A percentile compares a stretch with the other conserved stretches of the same genome.
Conservation (phyloP, 1,284 basidiomycete genomes). For the Boletus austroedulis region DNA sequence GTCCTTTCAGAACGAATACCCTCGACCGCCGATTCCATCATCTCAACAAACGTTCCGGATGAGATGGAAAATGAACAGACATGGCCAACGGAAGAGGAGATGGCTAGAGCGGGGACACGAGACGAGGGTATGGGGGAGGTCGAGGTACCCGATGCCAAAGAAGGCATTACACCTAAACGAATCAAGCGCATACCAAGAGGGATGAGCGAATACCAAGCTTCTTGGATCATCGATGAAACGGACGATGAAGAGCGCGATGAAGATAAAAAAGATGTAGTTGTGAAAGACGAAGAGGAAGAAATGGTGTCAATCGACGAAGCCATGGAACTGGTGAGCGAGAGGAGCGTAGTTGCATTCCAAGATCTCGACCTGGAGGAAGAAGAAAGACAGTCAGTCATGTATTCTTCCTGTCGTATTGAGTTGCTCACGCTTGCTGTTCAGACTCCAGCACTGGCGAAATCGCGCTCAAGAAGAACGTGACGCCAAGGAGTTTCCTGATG, state of each 20-base stretch:
- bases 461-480: slow-evolving; percentile 71
- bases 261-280: slow-evolving; percentile 43
- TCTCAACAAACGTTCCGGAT: slow-evolving; percentile 86
- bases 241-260: slow-evolving; percentile 60
- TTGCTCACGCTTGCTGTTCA: slow-evolving; percentile 31
- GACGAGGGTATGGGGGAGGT: slow-evolving; percentile 29
- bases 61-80: slow-evolving; percentile 94
- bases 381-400: slow-evolving; percentile 64
- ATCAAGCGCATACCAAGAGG: slow-evolving; percentile 82
- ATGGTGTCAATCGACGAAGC: slow-evolving; percentile 45
- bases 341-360: slow-evolving; percentile 58
- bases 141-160: slow-evolving; percentile 58
- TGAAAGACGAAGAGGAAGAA: slow-evolving; percentile 41
- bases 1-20: slow-evolving; percentile 58
- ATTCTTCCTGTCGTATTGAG: slow-evolving; percentile 1
- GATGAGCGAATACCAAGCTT: slow-evolving; percentile 90
- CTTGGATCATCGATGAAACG: slow-evolving; percentile 87
- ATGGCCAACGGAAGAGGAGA: slow-evolving; percentile 98
- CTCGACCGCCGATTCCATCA: slow-evolving; percentile 82
- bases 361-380: slow-evolving; percentile 84
- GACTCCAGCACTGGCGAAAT: slow-evolving; percentile 67
- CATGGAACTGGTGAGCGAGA: slow-evolving; percentile 61
- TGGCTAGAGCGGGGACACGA: slow-evolving; percentile 48
- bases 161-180: slow-evolving; percentile 69
- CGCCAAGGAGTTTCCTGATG: slow-evolving; percentile 89